Evolutionary conservation across 2,329 filamentous ascomycete genomes (phyloP), one percentile per base, ranked within the genome.

Genomic region (Colletotrichum karsti): DNA sequence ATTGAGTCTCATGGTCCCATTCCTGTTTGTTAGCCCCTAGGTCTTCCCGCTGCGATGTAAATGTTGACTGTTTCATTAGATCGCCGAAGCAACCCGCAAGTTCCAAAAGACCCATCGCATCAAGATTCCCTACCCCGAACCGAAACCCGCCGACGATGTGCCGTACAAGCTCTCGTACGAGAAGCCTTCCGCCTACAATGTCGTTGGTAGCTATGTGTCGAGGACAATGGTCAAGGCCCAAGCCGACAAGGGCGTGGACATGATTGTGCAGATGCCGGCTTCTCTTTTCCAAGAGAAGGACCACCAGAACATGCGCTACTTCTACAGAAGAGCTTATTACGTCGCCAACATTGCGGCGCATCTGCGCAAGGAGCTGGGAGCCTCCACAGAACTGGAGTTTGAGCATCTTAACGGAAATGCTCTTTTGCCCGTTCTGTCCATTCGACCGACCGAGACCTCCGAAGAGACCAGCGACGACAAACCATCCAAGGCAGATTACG

Each of bases 321-420:
- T 98, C 76, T 95, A 98, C 82, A 97, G 97, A 75, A 87, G 95
- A 70, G 93, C 96, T 12, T 98, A 95, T 79, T 98, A 97, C 76
- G 83, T 98, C 56, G 93, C 95, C 35, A 93, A 92, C 71, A 83
- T 98, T 63, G 90, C 94, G 13, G 90, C 89, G 30, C 90, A 88
- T 5, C 82, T 98, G 58, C 89, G 90, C 71, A 83, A 87, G 39
- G 81, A 86, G 4, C 79, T 90, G 50, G 82, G 81, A 4, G 78
- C 86, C 15, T 81, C 82, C 1, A 85, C 92, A 72, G 83, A 87
- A 13, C 73, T 93, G 48, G 82, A 82, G 5, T 97, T 92, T 78
- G 88, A 89, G 66, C 84, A 87, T 71, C 82, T 93, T 56, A 86
- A 93, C 75, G 92, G 92, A 70, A 95, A 97, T 76, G 85, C 84